phyloP scores from a whole-genome alignment of 2,329 filamentous ascomycete species.

The Laburnicola sp. region DNA sequence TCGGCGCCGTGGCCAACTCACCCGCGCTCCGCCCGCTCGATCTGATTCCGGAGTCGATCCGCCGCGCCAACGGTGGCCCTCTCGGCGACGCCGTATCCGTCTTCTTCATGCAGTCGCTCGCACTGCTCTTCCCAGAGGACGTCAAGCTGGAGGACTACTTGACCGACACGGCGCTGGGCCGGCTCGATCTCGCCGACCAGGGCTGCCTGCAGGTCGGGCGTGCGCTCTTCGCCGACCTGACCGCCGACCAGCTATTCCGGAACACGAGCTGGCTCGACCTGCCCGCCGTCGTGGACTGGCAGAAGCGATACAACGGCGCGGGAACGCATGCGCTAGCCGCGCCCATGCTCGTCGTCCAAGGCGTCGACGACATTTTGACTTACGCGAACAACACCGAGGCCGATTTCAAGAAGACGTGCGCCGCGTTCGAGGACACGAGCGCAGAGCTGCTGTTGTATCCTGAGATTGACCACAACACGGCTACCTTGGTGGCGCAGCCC shows the following conservation, averaged over 20 bases:
- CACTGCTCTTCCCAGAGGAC: conserved; percentile 15
- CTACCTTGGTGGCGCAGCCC: conserved; percentile 8
- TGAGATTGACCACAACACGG: conserved; percentile 20
- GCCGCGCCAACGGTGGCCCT: conserved; percentile 22
- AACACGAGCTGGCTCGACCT: conserved; percentile 21
- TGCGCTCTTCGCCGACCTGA: conserved; percentile 22
- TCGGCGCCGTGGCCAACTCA: conserved; percentile 25
- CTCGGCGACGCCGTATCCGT: conserved; percentile 26
- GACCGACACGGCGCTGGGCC: conserved; percentile 19
- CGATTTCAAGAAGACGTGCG: conserved; percentile 27
- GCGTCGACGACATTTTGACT: conserved; percentile 14
- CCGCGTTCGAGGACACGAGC: conserved; percentile 12
- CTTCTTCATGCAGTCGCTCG: conserved; percentile 24
- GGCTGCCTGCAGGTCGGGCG: conserved; percentile 20
- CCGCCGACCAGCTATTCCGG: conserved; percentile 18
- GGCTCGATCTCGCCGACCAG: conserved; percentile 20
- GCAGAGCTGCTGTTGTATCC: conserved; percentile 23
- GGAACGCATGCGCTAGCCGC: conserved; percentile 26
- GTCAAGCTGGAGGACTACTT: conserved; percentile 22
- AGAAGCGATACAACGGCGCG: conserved; percentile 25
- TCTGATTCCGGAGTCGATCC: conserved; percentile 25
- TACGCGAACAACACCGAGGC: conserved; percentile 25
- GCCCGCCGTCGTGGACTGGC: conserved; percentile 23
- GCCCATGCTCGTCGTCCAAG: conserved; percentile 26
- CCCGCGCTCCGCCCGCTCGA: conserved; percentile 27